phyloP scores from a whole-genome alignment of 2,329 filamentous ascomycete species.

The Alternaria gansuensis region DNA sequence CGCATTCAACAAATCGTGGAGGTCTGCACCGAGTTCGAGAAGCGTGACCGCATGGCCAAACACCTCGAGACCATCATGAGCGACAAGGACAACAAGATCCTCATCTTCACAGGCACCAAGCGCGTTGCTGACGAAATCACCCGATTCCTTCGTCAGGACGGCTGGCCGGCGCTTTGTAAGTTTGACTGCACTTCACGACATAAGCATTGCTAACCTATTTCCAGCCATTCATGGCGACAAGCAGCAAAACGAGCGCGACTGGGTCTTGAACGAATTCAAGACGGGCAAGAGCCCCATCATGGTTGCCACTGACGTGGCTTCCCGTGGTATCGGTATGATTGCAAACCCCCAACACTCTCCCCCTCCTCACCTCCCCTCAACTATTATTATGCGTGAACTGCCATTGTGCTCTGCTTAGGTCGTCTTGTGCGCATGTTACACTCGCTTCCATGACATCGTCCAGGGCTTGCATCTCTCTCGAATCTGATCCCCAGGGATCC shows the following conservation, averaged over 20 bases:
- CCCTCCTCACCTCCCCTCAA: slow-evolving; percentile 49
- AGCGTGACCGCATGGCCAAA: slow-evolving; percentile 97
- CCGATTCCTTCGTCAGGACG: slow-evolving; percentile 94
- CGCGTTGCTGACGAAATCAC: slow-evolving; percentile 98
- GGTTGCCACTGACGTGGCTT: slow-evolving; percentile 99
- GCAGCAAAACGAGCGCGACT: slow-evolving; percentile 99
- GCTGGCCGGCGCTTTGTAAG: slow-evolving; percentile 96
- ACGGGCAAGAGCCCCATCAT: slow-evolving; percentile 99
- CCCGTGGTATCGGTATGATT: slow-evolving; percentile 99
- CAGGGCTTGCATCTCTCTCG: slow-evolving; percentile 85
- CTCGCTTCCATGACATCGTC: slow-evolving; percentile 90
- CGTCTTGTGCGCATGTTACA: slow-evolving; percentile 76
- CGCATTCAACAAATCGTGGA: slow-evolving; percentile 98
- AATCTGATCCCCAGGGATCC: slow-evolving; percentile 82
- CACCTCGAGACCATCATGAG: slow-evolving; percentile 98
- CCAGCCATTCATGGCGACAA: slow-evolving; percentile 97
- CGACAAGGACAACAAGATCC: slow-evolving; percentile 90
- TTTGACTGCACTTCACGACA: slow-evolving; percentile 34
- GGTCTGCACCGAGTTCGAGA: slow-evolving; percentile 94
- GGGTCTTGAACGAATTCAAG: slow-evolving; percentile 99
- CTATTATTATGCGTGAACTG: slow-evolving; percentile 67
- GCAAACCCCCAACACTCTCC: slow-evolving; percentile 62
- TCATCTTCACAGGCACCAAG: slow-evolving; percentile 88
- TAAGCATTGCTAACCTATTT: slow-evolving; percentile 50
- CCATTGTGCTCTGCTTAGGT: slow-evolving; percentile 86